Evolutionary conservation across 2,329 filamentous ascomycete genomes (phyloP).

Genomic region (Colletotrichum limetticola): DNA sequence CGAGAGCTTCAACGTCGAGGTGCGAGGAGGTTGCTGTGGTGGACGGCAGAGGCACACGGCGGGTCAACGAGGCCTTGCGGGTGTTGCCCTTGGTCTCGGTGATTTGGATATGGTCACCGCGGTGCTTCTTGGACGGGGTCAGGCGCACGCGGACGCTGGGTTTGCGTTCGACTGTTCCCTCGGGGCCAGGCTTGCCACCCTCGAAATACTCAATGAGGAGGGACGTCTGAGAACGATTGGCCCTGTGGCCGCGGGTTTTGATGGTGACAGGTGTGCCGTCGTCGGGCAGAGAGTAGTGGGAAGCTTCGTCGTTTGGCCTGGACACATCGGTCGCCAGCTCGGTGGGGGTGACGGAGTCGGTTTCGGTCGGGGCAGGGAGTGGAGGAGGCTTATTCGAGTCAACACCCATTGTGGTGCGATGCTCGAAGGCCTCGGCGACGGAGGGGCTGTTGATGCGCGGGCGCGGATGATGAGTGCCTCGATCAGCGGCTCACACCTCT

Average conservation of each 20-base stretch:
- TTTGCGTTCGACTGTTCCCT: slow-evolving; percentile 70
- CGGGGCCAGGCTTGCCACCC: slow-evolving; percentile 70
- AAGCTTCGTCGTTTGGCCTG: slow-evolving; percentile 74
- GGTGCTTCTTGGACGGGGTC: slow-evolving; percentile 78
- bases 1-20: slow-evolving; percentile 54
- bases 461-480: slow-evolving; percentile 30
- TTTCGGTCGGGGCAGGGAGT: slow-evolving; percentile 83
- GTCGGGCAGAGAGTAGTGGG: slow-evolving; percentile 83
- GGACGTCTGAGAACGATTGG: slow-evolving; percentile 82
- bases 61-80: slow-evolving; percentile 71
- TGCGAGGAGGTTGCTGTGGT: slow-evolving; percentile 51
- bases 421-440: slow-evolving; percentile 30
- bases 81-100: slow-evolving; percentile 78
- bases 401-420: slow-evolving; percentile 61
- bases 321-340: slow-evolving; percentile 77
- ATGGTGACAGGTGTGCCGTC: slow-evolving; percentile 95
- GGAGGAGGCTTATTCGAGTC: slow-evolving; percentile 70
- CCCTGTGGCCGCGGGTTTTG: slow-evolving; percentile 74
- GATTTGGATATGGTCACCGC: slow-evolving; percentile 85
- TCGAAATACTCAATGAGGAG: slow-evolving; percentile 96
- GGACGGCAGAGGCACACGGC: slow-evolving; percentile 65
- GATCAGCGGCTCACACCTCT: slow-evolving; percentile 34
- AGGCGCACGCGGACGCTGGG: slow-evolving; percentile 85
- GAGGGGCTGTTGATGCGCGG: slow-evolving; percentile 23
- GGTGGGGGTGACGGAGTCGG: slow-evolving; percentile 71